Conservation (phyloP, 2,329 filamentous ascomycete genomes). For the Phaeophleospora eucalypticola region DNA sequence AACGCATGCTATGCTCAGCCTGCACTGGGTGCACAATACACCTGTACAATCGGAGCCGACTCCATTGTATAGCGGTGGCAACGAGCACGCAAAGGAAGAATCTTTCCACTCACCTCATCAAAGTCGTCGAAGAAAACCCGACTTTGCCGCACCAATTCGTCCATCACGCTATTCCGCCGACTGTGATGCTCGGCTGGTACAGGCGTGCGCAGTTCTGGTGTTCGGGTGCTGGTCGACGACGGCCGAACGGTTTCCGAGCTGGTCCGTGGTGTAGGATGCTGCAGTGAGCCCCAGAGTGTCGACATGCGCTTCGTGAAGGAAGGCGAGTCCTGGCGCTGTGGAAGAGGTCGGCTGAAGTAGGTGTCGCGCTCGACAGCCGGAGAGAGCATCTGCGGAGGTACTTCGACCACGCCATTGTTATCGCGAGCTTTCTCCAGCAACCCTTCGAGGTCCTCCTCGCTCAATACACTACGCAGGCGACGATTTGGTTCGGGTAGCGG, state of each 20-base stretch:
- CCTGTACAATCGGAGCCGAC: background rate
- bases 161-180: constrained; percentile 35
- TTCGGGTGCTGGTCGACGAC: no score
- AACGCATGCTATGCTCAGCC: background rate
- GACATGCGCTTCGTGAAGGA: constrained; percentile 31
- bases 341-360: constrained; percentile 11
- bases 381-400: constrained; percentile 23
- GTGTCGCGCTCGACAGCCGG: constrained; percentile 16
- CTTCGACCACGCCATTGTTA: constrained; percentile 29
- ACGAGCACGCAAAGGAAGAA: no score
- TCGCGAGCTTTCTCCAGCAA: constrained; percentile 36
- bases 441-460: constrained; percentile 44
- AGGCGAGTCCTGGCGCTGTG: constrained; percentile 24
- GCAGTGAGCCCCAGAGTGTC: constrained; percentile 25
- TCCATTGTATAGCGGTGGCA: no score
- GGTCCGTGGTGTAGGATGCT: constrained; percentile 14
- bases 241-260: constrained; percentile 22
- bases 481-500: constrained; percentile 18
- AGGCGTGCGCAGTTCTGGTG: constrained; percentile 8
- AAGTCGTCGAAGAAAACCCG: constrained; percentile 46
- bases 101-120: constrained; percentile 22
- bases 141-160: constrained; percentile 44
- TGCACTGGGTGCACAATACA: background rate
- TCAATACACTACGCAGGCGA: constrained; percentile 36
- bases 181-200: constrained; percentile 12